Evolutionary conservation across 345 rosid species (phyloP).

Genomic region (Chamaenerion angustifolium): DNA sequence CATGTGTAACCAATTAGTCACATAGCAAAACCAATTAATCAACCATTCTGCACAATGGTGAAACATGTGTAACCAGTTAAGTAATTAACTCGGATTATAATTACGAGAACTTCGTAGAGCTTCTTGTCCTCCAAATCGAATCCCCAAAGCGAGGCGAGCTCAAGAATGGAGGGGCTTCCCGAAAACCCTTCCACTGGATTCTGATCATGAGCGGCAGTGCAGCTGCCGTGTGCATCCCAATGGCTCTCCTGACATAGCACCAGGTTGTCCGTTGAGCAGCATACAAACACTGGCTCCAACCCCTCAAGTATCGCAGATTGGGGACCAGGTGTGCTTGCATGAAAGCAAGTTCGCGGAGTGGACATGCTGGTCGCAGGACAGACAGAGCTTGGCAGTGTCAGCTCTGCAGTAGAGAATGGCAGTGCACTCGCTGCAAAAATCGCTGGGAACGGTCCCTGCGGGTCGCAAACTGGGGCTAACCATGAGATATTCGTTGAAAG

Average conservation of each 20-base stretch:
- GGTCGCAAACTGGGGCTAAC: slow-evolving; percentile 12
- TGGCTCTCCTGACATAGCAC: slow-evolving; percentile 24
- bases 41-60: too few species aligned
- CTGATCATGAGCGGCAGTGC: slow-evolving; percentile 8
- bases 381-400: slow-evolving; percentile 71
- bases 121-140: too few species aligned
- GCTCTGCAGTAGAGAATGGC: slow-evolving; percentile 77
- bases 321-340: slow-evolving; percentile 69
- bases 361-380: slow-evolving; percentile 80
- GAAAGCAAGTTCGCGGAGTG: slow-evolving; percentile 85
- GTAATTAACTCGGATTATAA: too few species aligned
- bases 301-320: slow-evolving; percentile 67
- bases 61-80: too few species aligned
- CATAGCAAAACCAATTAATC: too few species aligned
- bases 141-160: too few species aligned
- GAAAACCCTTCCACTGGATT: too few species aligned
- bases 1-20: too few species aligned
- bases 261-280: slow-evolving; percentile 15
- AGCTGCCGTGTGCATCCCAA: slow-evolving; percentile 11
- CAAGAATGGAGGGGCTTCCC: too few species aligned
- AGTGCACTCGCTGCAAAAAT: slow-evolving; percentile 51
- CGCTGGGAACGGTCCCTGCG: slow-evolving; percentile 33
- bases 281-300: slow-evolving; percentile 36
- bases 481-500: slow-evolving; percentile 14
- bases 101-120: too few species aligned